Percentiles rank a stretch among this genome's conserved stretches.
These are phyloP conservation scores for Xylaria acuta DNA, from an alignment of 495 filamentous ascomycete genomes.

Conservation along the genomic window DNA sequence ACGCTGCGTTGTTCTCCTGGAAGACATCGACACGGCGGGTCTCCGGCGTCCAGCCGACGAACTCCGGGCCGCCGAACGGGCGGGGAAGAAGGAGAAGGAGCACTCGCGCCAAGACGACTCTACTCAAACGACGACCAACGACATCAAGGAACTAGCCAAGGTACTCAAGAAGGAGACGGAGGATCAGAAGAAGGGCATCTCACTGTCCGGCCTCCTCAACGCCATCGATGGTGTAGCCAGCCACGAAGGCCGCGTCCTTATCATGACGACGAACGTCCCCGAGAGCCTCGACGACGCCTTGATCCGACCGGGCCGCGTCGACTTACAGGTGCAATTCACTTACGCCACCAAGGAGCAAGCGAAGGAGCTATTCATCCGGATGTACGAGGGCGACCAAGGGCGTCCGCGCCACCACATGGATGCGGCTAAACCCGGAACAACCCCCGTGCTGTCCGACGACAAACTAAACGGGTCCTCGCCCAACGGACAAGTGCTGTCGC, in stretches of 20 bases:
- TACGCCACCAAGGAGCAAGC: constrained; percentile 69
- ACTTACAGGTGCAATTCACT: constrained; percentile 73
- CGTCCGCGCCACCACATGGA: constrained; percentile 9
- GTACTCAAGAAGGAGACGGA: constrained; percentile 43
- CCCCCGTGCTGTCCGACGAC: neutral
- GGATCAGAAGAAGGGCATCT: constrained; percentile 57
- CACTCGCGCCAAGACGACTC: constrained; percentile 24
- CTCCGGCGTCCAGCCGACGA: constrained; percentile 56
- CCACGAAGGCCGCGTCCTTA: constrained; percentile 78
- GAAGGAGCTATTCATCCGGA: constrained; percentile 70
- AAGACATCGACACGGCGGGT: constrained; percentile 75
- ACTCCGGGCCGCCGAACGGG: constrained; percentile 28
- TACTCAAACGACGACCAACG: constrained; percentile 22
- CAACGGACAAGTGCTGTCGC: neutral
- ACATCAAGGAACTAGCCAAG: constrained; percentile 46
- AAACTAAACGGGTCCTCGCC: neutral
- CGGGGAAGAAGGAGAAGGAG: constrained; percentile 17
- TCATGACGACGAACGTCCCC: constrained; percentile 86
- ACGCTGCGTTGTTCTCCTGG: constrained; percentile 71
- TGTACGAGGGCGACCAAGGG: constrained; percentile 62
- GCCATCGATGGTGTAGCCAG: constrained; percentile 82
- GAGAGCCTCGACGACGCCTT: constrained; percentile 77
- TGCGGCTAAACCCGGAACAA: neutral
- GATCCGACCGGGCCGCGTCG: constrained; percentile 76
- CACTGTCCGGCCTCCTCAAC: constrained; percentile 81